Evolutionary conservation across 495 filamentous ascomycete genomes (phyloP), one percentile per base, ranked within the genome.

Genomic region (Geopyxis carbonaria): DNA sequence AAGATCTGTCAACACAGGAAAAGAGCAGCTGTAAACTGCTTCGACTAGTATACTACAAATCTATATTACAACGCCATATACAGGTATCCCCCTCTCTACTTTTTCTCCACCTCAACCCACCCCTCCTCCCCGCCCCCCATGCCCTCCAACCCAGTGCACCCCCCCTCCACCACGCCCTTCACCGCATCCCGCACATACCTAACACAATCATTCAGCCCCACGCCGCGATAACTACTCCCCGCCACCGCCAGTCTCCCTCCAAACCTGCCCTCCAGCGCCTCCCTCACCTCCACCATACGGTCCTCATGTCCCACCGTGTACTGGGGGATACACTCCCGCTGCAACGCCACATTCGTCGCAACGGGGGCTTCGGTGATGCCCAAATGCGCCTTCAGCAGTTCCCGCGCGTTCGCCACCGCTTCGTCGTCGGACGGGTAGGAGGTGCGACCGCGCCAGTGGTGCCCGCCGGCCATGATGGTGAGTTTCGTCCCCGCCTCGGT

Each of bases 401-500:
- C 55, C 19, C 65, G 65, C 13, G 87, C 84, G 68, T 86, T 76
- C 2, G 51, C 47, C 21, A 73, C 59, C 15, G 74, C 82, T 20
- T 41, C 38, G 8, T n/a, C 20, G 0, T 79, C 79, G 30, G 64
- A 64, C 27, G 63, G 61, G 18, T 67, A 61, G 0, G 51, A 31
- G 10, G 59, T 56, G 18, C 66, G 57, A 29, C 57, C 65, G 46
- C 81, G 72, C 87, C 86, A 95, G 63, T 77, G 85, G 60, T 94
- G 87, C 4, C 89, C 89, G 35, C 89, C 89, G 16, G 95, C 59
- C 80, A 99, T 92, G 36, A 95, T 79, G 10, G 87, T 94, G 22
- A 99, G 56, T 54, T 92, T 93, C 11, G 83, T 93, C 22, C 82
- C 83, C 0, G 58, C 47, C 40, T 47, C 43, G 20, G 28, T 30